Evolutionary conservation across 2,329 filamentous ascomycete genomes (phyloP).

Genomic region (Trichoderma asperellum): DNA sequence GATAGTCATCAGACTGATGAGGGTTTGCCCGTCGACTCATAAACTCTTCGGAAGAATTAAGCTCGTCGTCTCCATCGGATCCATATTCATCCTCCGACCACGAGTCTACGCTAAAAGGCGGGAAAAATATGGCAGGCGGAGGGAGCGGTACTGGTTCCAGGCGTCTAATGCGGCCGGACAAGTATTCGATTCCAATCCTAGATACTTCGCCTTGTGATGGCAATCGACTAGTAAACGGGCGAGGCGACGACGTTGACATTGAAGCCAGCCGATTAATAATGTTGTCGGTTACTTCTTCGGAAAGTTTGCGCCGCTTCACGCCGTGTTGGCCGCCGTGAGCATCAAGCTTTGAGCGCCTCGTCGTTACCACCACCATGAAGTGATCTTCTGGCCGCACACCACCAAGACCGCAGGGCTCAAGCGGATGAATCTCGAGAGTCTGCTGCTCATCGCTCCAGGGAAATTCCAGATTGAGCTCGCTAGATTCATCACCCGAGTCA

Average conservation of each 20-base stretch:
- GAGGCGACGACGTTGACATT: constrained; percentile 48
- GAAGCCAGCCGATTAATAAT: constrained; percentile 49
- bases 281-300: constrained; percentile 43
- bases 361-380: constrained; percentile 61
- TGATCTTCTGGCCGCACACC: constrained; percentile 67
- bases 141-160: constrained; percentile 55
- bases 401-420: constrained; percentile 63
- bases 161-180: constrained; percentile 47
- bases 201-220: constrained; percentile 14
- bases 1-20: constrained; percentile 48
- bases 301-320: constrained; percentile 23
- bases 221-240: constrained; percentile 16
- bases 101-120: constrained; percentile 50
- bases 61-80: constrained; percentile 38
- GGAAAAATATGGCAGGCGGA: constrained; percentile 57
- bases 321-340: neutral
- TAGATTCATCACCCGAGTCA: constrained; percentile 43
- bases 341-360: constrained; percentile 47
- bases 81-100: constrained; percentile 39
- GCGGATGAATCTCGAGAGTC: constrained; percentile 42
- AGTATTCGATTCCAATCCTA: constrained; percentile 51
- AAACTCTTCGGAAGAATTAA: constrained; percentile 38
- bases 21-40: constrained; percentile 43
- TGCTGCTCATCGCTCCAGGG: constrained; percentile 52
- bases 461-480: constrained; percentile 51